phyloP scores from a whole-genome alignment of 2,329 filamentous ascomycete genomes.

The Alternaria solani region DNA sequence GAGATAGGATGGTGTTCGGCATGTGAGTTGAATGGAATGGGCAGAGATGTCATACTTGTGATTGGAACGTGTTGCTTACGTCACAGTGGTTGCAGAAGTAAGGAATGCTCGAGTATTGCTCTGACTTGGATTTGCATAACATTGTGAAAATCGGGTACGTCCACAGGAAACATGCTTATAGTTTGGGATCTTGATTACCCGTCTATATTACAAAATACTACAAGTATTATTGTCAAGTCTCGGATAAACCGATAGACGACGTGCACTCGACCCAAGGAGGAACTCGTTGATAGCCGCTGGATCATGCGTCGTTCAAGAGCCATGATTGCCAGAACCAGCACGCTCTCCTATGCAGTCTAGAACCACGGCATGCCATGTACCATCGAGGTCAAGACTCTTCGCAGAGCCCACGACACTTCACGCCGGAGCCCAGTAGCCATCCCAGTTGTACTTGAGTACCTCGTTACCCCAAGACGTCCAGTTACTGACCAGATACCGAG shows the following conservation, averaged over 20 bases:
- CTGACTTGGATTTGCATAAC: not conserved
- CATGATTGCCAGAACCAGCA: too few species aligned
- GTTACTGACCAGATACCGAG: slow-evolving; percentile 73
- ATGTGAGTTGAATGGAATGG: not conserved
- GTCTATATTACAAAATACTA: not conserved
- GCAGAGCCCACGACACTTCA: not conserved
- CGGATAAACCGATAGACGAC: not conserved
- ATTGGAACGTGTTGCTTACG: not conserved
- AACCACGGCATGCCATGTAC: not conserved
- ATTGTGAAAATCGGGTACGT: too few species aligned
- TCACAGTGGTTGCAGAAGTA: not conserved
- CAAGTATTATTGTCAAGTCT: not conserved
- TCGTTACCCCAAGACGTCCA: slow-evolving; percentile 86
- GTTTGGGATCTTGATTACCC: too few species aligned
- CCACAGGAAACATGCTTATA: too few species aligned
- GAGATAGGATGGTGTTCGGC: not conserved
- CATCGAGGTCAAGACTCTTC: not conserved
- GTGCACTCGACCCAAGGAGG: not conserved
- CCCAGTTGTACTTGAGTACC: slow-evolving; percentile 72
- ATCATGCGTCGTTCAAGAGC: not conserved
- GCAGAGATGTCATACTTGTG: not conserved
- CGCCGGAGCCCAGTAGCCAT: slow-evolving; percentile 57
- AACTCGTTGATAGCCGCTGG: not conserved
- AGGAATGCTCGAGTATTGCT: not conserved
- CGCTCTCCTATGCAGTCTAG: not conserved